Evolutionary conservation across 2,329 filamentous ascomycete genomes (phyloP).

Genomic region (Microsporum audouinii): DNA sequence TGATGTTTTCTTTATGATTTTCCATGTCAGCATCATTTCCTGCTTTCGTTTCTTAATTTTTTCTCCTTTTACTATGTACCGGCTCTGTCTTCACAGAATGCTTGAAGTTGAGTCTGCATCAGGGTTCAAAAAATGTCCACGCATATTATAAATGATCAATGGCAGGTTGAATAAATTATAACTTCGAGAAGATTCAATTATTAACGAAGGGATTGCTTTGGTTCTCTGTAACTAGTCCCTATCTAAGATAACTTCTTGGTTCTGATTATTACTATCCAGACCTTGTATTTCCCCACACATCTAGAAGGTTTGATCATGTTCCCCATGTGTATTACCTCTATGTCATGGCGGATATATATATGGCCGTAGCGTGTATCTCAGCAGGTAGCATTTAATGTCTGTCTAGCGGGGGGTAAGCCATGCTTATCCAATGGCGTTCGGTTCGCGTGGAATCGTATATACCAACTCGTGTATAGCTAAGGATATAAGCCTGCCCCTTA

Average conservation of each 20-base stretch:
- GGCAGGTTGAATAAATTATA: background rate
- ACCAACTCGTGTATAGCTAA: background rate
- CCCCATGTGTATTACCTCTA: too few relatives aligned
- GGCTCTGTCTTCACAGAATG: constrained; percentile 7
- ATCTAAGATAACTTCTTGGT: too few relatives aligned
- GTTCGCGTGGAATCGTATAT: too few relatives aligned
- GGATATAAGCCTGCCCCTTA: background rate
- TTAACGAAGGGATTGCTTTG: background rate
- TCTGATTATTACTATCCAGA: too few relatives aligned
- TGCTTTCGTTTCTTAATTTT: background rate
- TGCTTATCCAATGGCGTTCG: too few relatives aligned
- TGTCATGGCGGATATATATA: too few relatives aligned
- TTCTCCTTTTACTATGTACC: constrained; percentile 5
- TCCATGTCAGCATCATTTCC: constrained; percentile 2
- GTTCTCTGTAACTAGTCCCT: too few relatives aligned
- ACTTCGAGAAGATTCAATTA: background rate
- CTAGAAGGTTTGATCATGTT: too few relatives aligned
- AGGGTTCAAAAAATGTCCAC: background rate
- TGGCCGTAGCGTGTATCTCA: background rate
- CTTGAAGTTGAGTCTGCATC: constrained; percentile 11
- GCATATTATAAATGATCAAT: constrained; percentile 3
- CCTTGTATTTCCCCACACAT: too few relatives aligned
- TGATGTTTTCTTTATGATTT: constrained; percentile 9
- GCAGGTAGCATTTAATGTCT: background rate
- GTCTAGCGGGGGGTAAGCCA: too few relatives aligned